Base-by-base conservation (phyloP, 768 basidiomycete species). In the Mycena rosella region DNA sequence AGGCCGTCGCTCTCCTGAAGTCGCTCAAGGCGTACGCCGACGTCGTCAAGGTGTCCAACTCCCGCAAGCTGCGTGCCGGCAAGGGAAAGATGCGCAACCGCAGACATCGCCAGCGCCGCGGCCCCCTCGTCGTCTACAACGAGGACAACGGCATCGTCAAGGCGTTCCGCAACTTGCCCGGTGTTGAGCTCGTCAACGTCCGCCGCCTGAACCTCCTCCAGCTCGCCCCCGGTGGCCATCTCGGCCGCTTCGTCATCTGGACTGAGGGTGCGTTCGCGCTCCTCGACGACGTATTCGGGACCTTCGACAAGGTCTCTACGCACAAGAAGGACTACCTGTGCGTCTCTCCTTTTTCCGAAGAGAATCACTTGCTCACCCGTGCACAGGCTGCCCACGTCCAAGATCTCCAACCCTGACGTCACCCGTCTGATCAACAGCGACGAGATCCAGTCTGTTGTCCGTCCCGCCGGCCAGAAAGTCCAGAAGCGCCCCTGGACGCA, bases 231-330 rank as follows among this genome's bases (percentile, higher is more conserved):
- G 98, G 98, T 90, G 98, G 98, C 72, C 98, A 99, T 79, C 91
- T 99, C 67, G 98, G 98, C 68, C 95, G 98, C 70, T 99, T 99
- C 85, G 87, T 98, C 80, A 97, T 99, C 87, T 99, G 98, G 98
- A 99, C 98, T 68, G 93, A 97, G 84, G 87, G 87, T 75, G 98
- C 98, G 29, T 98, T 99, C 80, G 87, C 83, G 59, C 89, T 94
- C 71, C 93, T 99, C 63, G 98, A 99, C 80, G 92, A 95, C 73
- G 90, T 99, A 71, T 99, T 93, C 80, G 98, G 97, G 61, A 98
- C 96, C 73, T 94, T 92, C 76, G 95, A 98, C 76, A 96, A 91
- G 85, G 86, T 85, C n/a, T 88, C 96, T 17, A 76, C 84, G 68
- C 85, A 87, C 87, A 98, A 98, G 90, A 95, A 94, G 83, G 91